Base-by-base conservation (phyloP, 1,284 basidiomycete species). In the Agaricales sp. region DNA sequence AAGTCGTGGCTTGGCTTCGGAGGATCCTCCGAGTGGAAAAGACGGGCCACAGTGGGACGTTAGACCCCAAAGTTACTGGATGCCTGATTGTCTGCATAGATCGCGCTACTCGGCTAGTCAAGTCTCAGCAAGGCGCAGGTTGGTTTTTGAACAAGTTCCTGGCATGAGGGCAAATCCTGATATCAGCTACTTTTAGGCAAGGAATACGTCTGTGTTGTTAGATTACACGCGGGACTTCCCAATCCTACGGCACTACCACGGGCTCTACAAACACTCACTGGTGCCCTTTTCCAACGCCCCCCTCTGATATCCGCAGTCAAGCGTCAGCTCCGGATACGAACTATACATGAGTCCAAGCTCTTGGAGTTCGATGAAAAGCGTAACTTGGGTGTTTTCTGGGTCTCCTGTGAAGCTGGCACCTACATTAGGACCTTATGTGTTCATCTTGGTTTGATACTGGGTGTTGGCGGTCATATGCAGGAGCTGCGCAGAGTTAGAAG, bases 381-480 rank as follows among this genome's bases (percentile, higher is more conserved):
- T 50, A 96, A 97, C 62, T 78, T 99, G 49, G 93, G 81, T 50
- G 94, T 99, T 26, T 99, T 99, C 74, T 96, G 92, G 92, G 95
- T 98, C 20, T 92, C 88, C 41, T 99, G 96, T 66, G 96, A 99
- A 67, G 96, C 96, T 21, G 95, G 95, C 55, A 98, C 95, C 19
- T 99, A 99, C 67, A 97, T 99, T 63, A 88, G 95, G 64, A 99
- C 95, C 2, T 75, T 99, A 51, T 99, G 96, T 66, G 96, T 99
- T 20, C 96, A 99, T 69, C 72, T 99, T 49, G 96, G 96, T 55
- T 75, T 99, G 46, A 58, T 99, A 44, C 75, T 99, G 47, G 96
- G 96, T 57, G 95, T 99, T 44, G 96, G 96, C 37, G 96, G 93
- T 24, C 96, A 99, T 70, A 99, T 99, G 96, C 95, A 99, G 71